Conservation (phyloP, 495 filamentous ascomycete genomes). For the Aspergillus carlsbadensis region DNA sequence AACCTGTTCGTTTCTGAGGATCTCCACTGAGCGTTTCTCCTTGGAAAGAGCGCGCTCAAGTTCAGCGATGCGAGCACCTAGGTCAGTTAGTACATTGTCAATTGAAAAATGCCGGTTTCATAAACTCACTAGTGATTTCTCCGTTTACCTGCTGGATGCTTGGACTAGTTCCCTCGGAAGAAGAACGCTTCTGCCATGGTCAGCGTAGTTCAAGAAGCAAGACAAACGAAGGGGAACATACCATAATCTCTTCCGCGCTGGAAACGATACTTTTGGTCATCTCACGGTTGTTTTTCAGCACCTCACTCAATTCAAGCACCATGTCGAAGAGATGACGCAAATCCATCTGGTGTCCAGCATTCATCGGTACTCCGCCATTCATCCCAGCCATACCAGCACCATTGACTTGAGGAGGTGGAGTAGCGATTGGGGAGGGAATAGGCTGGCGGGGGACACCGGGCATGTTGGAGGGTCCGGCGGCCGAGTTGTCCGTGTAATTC, state of each 20-base stretch:
- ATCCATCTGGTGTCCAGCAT: constrained; percentile 83
- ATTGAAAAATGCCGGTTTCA: neutral
- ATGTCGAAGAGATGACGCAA: constrained; percentile 81
- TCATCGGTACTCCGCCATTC: constrained; percentile 59
- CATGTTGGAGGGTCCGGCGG: constrained; percentile 32
- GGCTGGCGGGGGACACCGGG: constrained; percentile 38
- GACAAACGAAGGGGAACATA: constrained; percentile 25
- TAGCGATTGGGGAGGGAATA: constrained; percentile 34
- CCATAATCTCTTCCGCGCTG: constrained; percentile 62
- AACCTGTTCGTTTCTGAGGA: constrained; percentile 48
- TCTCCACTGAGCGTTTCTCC: constrained; percentile 45
- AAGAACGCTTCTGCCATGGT: constrained; percentile 40
- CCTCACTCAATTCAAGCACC: constrained; percentile 75
- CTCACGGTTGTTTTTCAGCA: constrained; percentile 74
- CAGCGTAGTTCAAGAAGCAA: constrained; percentile 8
- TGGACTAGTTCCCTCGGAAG: constrained; percentile 42
- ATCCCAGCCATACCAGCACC: constrained; percentile 58
- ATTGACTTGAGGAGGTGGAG: constrained; percentile 48
- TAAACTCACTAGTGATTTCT: constrained; percentile 42
- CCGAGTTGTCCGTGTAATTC: constrained; percentile 32
- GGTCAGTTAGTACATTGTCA: neutral
- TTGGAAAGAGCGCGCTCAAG: constrained; percentile 52
- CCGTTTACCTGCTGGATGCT: constrained; percentile 48
- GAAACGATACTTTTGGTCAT: constrained; percentile 71
- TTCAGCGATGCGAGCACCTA: constrained; percentile 49